Base-by-base conservation (phyloP, 805 yeast genomes). In the Candida stauntonica region DNA sequence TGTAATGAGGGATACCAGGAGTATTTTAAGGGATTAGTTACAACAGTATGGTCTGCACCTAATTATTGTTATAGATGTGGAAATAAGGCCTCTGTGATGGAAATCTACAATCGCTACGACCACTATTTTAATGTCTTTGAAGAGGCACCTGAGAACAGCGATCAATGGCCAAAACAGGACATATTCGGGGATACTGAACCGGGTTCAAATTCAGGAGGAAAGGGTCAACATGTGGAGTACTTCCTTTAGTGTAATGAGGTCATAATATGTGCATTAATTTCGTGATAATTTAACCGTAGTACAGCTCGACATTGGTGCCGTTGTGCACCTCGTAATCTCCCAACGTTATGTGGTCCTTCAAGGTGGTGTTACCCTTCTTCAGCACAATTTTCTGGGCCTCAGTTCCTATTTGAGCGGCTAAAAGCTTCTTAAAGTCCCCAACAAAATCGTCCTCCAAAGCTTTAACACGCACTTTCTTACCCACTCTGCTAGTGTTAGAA, bases 21-120 rank as follows among this genome's bases (percentile, higher is more conserved):
- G 37, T 80, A 89, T 55, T 93, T 95, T 75, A 78, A 79, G 40
- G 97, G 96, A 3, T 73, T 84, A 46, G 86, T 95, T 32, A 81
- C 94, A 26, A 93, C 99, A 0, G 98, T 93, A 7, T 93, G 99
- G 99, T 81, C 93, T 1, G 99, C 99, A 0, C 99, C 99, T 0
- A 93, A 93, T 57, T 93, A 93, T 58, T 93, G 99, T 58, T 93
- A 93, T 55, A 62, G 99, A 45, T 93, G 99, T 61, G 99, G 99
- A 1, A 93, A 93, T 58, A 79, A 87, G 57, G 99, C 99, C 5
- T 85, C 96, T n/a, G 89, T 93, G n/a, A 69, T 93, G 46, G 99
- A 93, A 60, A 78, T 93, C 5, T 75, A 73, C 49, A 77, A 74
- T 35, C 77, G 79, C 18, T 81, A 85, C 32, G 79, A 77, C 38